A percentile compares a stretch with the other conserved stretches of the same genome.
Evolutionary conservation across 2,329 filamentous ascomycete species (phyloP).

Genomic region (Epichloe sylvatica): DNA sequence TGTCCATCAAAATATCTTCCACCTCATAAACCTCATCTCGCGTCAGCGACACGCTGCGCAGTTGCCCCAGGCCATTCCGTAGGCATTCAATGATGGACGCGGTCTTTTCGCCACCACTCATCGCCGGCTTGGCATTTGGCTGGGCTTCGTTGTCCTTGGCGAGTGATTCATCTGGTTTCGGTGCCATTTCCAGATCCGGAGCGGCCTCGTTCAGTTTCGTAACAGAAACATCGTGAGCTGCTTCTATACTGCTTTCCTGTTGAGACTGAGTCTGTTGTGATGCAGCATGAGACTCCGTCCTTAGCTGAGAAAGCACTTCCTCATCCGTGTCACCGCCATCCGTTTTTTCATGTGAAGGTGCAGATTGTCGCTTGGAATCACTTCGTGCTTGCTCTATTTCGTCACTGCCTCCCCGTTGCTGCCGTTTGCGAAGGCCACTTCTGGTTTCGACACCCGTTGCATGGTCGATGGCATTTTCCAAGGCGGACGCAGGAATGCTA

Average conservation of each 20-base stretch:
- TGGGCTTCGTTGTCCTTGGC: slow-evolving; percentile 3
- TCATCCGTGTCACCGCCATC: slow-evolving; percentile 25
- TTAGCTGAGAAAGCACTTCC: slow-evolving; percentile 27
- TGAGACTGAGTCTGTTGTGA: slow-evolving; percentile 19
- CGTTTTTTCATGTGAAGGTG: slow-evolving; percentile 2
- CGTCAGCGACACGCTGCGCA: slow-evolving; percentile 46
- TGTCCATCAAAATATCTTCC: slow-evolving; percentile 67
- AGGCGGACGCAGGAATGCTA: not conserved
- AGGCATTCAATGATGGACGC: slow-evolving; percentile 19
- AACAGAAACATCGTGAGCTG: not conserved
- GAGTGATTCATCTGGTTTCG: not conserved
- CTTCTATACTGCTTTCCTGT: slow-evolving; percentile 4
- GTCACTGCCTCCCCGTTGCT: slow-evolving; percentile 1
- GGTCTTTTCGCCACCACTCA: slow-evolving; percentile 6
- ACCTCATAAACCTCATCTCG: slow-evolving; percentile 54
- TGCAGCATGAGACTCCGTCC: slow-evolving; percentile 26
- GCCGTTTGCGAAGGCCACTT: slow-evolving; percentile 9
- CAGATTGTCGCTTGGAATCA: slow-evolving; percentile 5
- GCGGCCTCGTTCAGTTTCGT: not conserved
- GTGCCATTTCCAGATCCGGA: not conserved
- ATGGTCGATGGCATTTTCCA: not conserved
- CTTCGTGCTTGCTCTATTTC: not conserved
- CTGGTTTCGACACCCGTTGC: slow-evolving; percentile 8
- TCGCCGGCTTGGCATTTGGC: slow-evolving; percentile 2
- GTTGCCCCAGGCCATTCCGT: slow-evolving; percentile 34